Base-by-base conservation (phyloP, 768 basidiomycete species). In the Boletus vinaceobasis region DNA sequence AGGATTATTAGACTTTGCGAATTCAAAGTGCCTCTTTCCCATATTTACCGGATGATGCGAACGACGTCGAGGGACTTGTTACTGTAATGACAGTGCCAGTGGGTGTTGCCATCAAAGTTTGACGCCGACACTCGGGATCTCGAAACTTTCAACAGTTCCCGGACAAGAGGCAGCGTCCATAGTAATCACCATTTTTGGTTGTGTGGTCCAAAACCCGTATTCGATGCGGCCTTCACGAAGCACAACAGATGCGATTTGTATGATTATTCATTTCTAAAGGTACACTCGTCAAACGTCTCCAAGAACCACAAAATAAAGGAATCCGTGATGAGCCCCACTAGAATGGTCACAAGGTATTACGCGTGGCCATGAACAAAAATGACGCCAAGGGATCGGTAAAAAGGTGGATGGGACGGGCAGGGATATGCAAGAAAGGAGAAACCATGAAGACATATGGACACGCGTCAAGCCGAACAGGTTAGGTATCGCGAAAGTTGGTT, bases 351-450 rank as follows among this genome's bases (percentile, higher is more conserved):
- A 52, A 44, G 26, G 46, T 54, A 50, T 27, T 50, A 43, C 33
- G 45, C 31, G 38, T 50, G 50, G 40, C 46, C 47, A 47, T 47
- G 29, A 36, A 50, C 40, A 52, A 17, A 33, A 37, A 31, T 37
- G 43, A 46, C 32, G n/a, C 37, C 45, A 38, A 49, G 19, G 49
- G 21, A 31, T 37, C 36, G 7, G 31, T 26, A 46, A 42, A 43
- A 43, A 42, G 42, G 31, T 21, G 43, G n/a, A 40, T 23, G 43
- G 43, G 36, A 7, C 3, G 29, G 48, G 39, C 36, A 52, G 43
- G 46, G 56, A 59, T 66, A 67, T 67, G 59, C 66, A 67, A 67
- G 59, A 67, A 67, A 43, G 11, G 42, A 15, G 11, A 52, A 50
- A 42, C 27, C 29, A n/a, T 39, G 45, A 48, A 36, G 43, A 52